Evolutionary conservation across 257 asterid genomes (phyloP), one percentile per base, ranked within the genome.

Genomic region (Paraleonurus japonicus): DNA sequence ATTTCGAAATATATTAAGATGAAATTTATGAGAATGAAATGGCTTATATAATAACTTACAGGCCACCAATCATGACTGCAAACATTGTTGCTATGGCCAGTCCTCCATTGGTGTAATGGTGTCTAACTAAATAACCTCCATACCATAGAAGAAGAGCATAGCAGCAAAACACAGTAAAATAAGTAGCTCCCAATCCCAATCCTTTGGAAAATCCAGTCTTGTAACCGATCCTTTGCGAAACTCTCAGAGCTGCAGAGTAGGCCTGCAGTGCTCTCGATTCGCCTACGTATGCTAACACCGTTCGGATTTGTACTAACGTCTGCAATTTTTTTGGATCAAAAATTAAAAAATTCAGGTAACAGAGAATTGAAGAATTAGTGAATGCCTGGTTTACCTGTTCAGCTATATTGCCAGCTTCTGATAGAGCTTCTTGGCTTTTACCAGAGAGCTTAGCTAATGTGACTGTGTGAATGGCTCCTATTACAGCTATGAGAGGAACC

Each of bases 61-160:
- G 75, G 47, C 98, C 98, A 79, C 98, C 98, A n/a, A 92, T 90
- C 98, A 92, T 92, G 35, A 92, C 98, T 0, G 96, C 94, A 65
- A 92, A 92, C 96, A 88, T 88, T 5, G 98, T 92, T 28, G 98
- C 89, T 39, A 92, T 92, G 4, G 96, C 98, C 27, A 92, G 89
- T 32, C 98, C 98, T 50, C 98, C 98, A 60, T 92, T 90, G 20
- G 98, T 90, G 61, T 59, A 83, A 67, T 83, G 97, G 74, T 90
- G 97, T 82, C 98, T 84, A 67, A 92, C 96, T 67, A 92, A 74
- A 73, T 87, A 92, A 12, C 98, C 98, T 10, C 98, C 98, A 48
- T 92, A 92, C 98, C 98, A 92, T 0, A 92, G 81, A 20, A 92
- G 79, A 80, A 92, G 97, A 11, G 98, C 98, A 71, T 90, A 92